Evolutionary conservation across 768 basidiomycete species (phyloP).

Genomic region (Gyrodon lividus): DNA sequence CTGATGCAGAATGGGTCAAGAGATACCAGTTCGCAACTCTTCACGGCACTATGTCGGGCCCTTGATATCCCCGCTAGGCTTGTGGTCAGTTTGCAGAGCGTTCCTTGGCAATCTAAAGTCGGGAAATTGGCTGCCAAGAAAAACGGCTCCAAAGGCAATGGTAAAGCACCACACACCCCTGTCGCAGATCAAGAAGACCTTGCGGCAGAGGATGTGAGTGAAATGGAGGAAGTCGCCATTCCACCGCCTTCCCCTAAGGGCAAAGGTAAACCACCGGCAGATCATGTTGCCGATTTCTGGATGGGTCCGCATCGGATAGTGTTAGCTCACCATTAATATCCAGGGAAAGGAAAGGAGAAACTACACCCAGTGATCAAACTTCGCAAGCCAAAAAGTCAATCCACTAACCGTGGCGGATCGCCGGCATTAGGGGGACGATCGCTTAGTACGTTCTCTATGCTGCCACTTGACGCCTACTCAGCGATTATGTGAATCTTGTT

Average conservation of each 20-base stretch:
- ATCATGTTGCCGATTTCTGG: neutral
- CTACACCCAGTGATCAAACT: slow-evolving; percentile 55
- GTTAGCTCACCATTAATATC: slow-evolving; percentile 15
- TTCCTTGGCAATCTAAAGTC: slow-evolving; percentile 80
- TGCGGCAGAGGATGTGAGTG: slow-evolving; percentile 37
- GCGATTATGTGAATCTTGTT: slow-evolving; percentile 22
- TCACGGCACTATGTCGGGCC: slow-evolving; percentile 85
- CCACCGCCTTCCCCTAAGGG: slow-evolving; percentile 27
- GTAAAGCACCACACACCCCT: slow-evolving; percentile 24
- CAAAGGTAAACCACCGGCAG: slow-evolving; percentile 32
- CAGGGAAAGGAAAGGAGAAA: slow-evolving; percentile 60
- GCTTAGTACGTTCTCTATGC: slow-evolving; percentile 16
- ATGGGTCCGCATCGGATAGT: neutral
- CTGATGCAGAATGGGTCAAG: slow-evolving; percentile 76
- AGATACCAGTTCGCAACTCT: slow-evolving; percentile 87
- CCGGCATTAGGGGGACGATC: slow-evolving; percentile 14
- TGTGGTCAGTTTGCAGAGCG: slow-evolving; percentile 86
- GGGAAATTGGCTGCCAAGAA: slow-evolving; percentile 48
- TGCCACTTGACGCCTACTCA: slow-evolving; percentile 15
- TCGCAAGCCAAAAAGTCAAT: slow-evolving; percentile 54
- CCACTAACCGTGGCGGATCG: slow-evolving; percentile 40
- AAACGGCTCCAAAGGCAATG: slow-evolving; percentile 39
- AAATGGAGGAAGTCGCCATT: slow-evolving; percentile 38
- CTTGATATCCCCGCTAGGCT: slow-evolving; percentile 84
- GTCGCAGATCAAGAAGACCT: slow-evolving; percentile 20